phyloP scores from a whole-genome alignment of 768 basidiomycete species.

The Trametes villosa region DNA sequence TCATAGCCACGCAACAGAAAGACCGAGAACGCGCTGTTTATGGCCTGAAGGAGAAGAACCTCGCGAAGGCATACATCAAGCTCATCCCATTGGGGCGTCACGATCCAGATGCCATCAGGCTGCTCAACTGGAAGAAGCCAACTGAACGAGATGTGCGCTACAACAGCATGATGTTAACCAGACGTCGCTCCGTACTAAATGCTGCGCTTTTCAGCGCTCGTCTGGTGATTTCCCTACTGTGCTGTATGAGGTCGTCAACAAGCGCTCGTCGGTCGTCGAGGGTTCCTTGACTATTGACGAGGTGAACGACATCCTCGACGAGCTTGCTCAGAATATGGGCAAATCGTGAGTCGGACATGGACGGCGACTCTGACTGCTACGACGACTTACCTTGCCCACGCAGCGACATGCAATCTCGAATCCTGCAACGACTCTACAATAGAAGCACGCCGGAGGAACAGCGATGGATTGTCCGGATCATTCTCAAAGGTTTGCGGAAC shows the following conservation, averaged over 20 bases:
- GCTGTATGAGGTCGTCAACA: conserved; percentile 83
- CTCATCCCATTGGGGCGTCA: conserved; percentile 81
- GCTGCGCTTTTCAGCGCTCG: conserved; percentile 49
- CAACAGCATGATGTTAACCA: background rate
- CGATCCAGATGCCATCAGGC: conserved; percentile 78
- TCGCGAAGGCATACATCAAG: conserved; percentile 92
- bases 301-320: conserved; percentile 80
- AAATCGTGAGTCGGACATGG: conserved; percentile 61
- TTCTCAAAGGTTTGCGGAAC: conserved; percentile 85
- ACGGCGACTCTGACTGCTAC: conserved; percentile 11
- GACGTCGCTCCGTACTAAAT: background rate
- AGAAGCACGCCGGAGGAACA: conserved; percentile 86
- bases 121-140: conserved; percentile 91
- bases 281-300: conserved; percentile 81
- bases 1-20: conserved; percentile 58
- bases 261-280: conserved; percentile 78
- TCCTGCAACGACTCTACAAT: conserved; percentile 78
- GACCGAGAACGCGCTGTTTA: conserved; percentile 93
- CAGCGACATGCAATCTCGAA: conserved; percentile 76
- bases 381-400: background rate
- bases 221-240: conserved; percentile 91
- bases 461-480: conserved; percentile 94
- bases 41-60: conserved; percentile 91
- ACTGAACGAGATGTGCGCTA: conserved; percentile 63
- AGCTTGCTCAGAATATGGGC: conserved; percentile 70